Percentiles rank a stretch among this genome's conserved stretches.
Evolutionary conservation across 2,329 filamentous ascomycete genomes (phyloP).

Genomic region (Fusarium siculi): DNA sequence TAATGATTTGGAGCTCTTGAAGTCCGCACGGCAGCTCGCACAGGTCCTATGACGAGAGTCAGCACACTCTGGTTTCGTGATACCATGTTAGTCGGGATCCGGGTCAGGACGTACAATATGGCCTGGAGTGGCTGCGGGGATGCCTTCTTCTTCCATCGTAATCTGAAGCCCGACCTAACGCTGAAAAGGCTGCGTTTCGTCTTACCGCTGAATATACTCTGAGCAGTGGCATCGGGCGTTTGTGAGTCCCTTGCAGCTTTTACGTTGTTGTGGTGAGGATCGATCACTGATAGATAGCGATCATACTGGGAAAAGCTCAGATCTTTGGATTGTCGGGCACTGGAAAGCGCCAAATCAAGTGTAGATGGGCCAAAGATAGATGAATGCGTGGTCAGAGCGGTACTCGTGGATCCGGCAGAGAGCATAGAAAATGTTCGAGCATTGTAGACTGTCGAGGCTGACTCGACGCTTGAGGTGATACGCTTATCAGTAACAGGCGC

Average conservation of each 20-base stretch:
- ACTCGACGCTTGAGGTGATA: conserved; percentile 54
- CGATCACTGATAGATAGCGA: conserved; percentile 58
- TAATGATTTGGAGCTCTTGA: conserved; percentile 55
- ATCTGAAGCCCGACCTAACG: conserved; percentile 57
- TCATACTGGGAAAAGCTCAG: conserved; percentile 64
- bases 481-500: conserved; percentile 47
- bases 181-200: conserved; percentile 58
- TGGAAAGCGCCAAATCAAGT: conserved; percentile 40
- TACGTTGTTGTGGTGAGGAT: conserved; percentile 56
- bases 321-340: conserved; percentile 48
- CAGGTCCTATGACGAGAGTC: conserved; percentile 59
- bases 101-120: conserved; percentile 44
- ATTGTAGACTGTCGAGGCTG: conserved; percentile 55
- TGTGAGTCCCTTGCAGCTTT: conserved; percentile 52
- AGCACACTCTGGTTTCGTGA: conserved; percentile 22
- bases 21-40: conserved; percentile 66
- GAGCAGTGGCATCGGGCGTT: conserved; percentile 46
- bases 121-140: conserved; percentile 44
- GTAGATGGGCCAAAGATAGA: conserved; percentile 50
- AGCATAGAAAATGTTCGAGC: conserved; percentile 58
- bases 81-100: conserved; percentile 11
- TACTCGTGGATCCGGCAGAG: conserved; percentile 55
- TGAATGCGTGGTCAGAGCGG: conserved; percentile 56
- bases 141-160: conserved; percentile 55
- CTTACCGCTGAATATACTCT: conserved; percentile 57